Base-by-base conservation (phyloP, 495 filamentous ascomycete genomes). In the Staphylotrichum longicolle region DNA sequence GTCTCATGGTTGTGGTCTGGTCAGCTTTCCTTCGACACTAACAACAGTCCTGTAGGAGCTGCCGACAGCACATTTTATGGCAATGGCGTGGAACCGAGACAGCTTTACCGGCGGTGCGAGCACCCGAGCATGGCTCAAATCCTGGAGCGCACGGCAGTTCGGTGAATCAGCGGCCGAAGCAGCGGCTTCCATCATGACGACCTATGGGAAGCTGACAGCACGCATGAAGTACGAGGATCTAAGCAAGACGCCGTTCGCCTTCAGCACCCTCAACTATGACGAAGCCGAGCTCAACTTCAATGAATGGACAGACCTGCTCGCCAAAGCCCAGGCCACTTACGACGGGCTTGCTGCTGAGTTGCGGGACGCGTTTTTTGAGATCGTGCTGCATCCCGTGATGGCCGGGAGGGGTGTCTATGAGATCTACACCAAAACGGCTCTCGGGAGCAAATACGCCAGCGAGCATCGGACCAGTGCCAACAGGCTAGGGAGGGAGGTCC, bases 221-320 rank as follows among this genome's bases (percentile, higher is more conserved):
- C 72, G 84, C 7, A 73, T 84, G 49, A 88, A 86, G 66, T 88
- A 85, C 61, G 85, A 89, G 62, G 78, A 83, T 30, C 42, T 75
- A 20, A 69, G 69, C 54, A 72, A 85, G 5, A 81, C 85, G 15
- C 77, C 79, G 0, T 77, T 74, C 11, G 82, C 74, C 27, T 88
- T 85, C 74, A 79, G 72, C 61, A 57, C 81, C 5, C 68, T 83
- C 58, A 81, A 88, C 71, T 88, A 87, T 72, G 78, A 84, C 60
- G 86, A 89, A 71, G 85, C 80, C 20, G 86, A 86, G 57, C 70
- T 67, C 2, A 77, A 87, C 45, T 75, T 84, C 15, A 66, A 73
- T 4, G 76, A 83, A 54, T 89, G 86, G 86, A 65, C 70, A 15
- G 59, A 68, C 15, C 72, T 88, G 39, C 73, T 74, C 2, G 56